These are phyloP conservation scores for Sporothrix schenckii DNA, from an alignment of 2,329 filamentous ascomycete species.

Conservation along the genomic window DNA sequence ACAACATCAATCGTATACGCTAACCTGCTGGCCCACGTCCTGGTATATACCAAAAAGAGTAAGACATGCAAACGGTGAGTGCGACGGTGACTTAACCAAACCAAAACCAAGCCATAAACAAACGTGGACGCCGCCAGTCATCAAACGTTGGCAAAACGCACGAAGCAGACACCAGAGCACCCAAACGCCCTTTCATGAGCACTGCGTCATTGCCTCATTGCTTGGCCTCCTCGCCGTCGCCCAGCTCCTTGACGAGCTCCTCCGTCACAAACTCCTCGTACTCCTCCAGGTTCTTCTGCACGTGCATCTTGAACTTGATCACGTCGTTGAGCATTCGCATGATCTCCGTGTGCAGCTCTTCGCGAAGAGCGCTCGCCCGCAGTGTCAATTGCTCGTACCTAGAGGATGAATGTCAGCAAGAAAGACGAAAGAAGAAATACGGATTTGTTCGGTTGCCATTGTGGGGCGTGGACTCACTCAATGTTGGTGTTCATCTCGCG, in stretches of 20 bases:
- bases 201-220: background rate
- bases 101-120: background rate
- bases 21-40: slow-evolving; percentile 20
- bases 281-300: slow-evolving; percentile 89
- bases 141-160: slow-evolving; percentile 13
- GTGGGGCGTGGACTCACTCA: slow-evolving; percentile 53
- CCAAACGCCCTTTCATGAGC: background rate
- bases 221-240: slow-evolving; percentile 46
- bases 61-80: background rate
- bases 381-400: slow-evolving; percentile 93
- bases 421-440: slow-evolving; percentile 42
- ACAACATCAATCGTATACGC: slow-evolving; percentile 13
- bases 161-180: background rate
- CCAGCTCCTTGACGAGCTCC: slow-evolving; percentile 84
- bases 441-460: too few species aligned
- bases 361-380: slow-evolving; percentile 78
- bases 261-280: slow-evolving; percentile 93
- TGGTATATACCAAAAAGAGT: slow-evolving; percentile 19
- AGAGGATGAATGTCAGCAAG: background rate
- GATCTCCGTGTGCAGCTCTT: slow-evolving; percentile 96
- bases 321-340: slow-evolving; percentile 96
- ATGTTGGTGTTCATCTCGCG: slow-evolving; percentile 95
- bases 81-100: slow-evolving; percentile 4
- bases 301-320: slow-evolving; percentile 97
- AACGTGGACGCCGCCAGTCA: slow-evolving; percentile 15